Base-by-base conservation (phyloP, 169 alveolate species). In the Plasmodium sp. region DNA sequence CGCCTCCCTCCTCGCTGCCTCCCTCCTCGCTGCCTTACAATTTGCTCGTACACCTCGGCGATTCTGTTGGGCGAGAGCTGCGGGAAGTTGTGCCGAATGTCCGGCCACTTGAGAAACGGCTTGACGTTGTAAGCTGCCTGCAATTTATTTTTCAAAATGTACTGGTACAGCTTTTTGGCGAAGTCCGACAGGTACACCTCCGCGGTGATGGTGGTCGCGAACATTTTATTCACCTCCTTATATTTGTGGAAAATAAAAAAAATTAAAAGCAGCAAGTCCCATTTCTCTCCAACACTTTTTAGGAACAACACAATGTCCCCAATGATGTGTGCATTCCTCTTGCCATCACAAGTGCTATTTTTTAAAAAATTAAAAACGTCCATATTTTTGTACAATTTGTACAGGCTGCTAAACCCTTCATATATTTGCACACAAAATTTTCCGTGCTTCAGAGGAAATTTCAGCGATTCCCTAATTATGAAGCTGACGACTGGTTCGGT, bases 71-170 rank as follows among this genome's bases (percentile, higher is more conserved):
- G 51, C n/a, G 91, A 41, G 36, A 88, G 67, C 3, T 79, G 43
- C 5, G 94, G 94, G 16, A 88, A 88, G 90, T 88, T 79, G 56
- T 88, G 88, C 56, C 82, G 81, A 80, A 88, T 88, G 80, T 88
- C 90, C 58, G 94, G 94, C 94, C 94, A 88, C 73, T 88, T 88
- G 56, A 88, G 72, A 80, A 88, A 88, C 75, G 94, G 94, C 71
- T 80, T 88, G 16, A 88, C 82, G n/a, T 74, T 88, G 62, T 88
- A 80, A 18, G 91, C 43, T 14, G 81, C 22, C 82, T 80, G 94
- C 72, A 88, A 79, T 43, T 62, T 67, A 62, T 58, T 58, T 80
- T 77, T 58, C 36, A 88, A 88, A 88, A 88, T 88, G 67, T 48
- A 88, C 82, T 80, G 85, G 82, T 88, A 88, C 39, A 88, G 82